Evolutionary conservation across 2,329 filamentous ascomycete genomes (phyloP), one percentile per base, ranked within the genome.

Genomic region (Pseudopyrenochaeta lycopersici): DNA sequence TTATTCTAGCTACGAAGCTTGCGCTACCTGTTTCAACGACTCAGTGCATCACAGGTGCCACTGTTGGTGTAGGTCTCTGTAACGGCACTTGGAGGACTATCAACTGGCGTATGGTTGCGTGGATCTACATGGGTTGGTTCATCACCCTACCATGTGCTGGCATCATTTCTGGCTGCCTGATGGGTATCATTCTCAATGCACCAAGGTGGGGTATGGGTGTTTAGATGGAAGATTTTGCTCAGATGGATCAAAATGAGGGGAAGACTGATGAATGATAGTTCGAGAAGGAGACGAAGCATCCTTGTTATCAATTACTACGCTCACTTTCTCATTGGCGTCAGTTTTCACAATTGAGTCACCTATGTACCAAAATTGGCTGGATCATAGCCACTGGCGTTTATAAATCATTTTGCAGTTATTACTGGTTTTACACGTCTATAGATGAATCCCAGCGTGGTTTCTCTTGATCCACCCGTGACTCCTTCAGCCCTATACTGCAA

Each of bases 1-100:
- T 90, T 58, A 82, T 89, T 47, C 71, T 89, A 62, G 86, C 86
- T 45, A 88, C 87, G 1, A 84, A 85, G 51, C 80, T 88, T 15
- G 78, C 82, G 46, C 82, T 89, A 0, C 69, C 67, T 7, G 61
- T 72, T 9, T 72, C 85, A 0, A 89, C 86, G 2, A 87, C 86
- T 0, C 85, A 88, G 75, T 88, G 86, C 21, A 70, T 73, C 27
- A 66, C 62, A 35, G 71, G 71, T 20, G 67, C 71, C 5, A 73
- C 68, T 7, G 65, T 72, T 10, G 71, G 68, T 53, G 70, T 73
- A 2, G 71, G 68, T 23, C 62, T 73, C 9, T 72, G 69, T 57
- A 72, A 70, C 21, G 65, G 70, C 23, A 69, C 63, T 7, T 68
- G 65, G 65, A 68, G 73, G 14, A 77, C 77, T 4, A 76, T 81